Base-by-base conservation (phyloP, 805 yeast genomes). In the Grigorovia humatica region DNA sequence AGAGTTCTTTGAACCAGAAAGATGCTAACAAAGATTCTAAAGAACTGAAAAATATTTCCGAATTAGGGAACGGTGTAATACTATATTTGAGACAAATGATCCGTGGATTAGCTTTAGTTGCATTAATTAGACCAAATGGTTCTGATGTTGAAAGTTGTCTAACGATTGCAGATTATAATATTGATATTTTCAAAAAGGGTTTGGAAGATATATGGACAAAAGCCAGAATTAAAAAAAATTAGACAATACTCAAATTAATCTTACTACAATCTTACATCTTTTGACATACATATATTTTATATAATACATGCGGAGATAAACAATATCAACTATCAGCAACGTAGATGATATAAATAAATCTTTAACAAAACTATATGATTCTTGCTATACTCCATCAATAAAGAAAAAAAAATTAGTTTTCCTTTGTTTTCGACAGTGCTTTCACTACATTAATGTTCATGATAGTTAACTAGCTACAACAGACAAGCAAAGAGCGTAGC, bases 21-120 rank as follows among this genome's bases (percentile, higher is more conserved):
- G 43, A 23, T 3, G 47, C 40, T 2, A 45, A 48, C 32, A 19
- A 47, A 42, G 53, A 50, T 19, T 49, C 55, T 23, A 68, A 70
- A 48, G 80, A 74, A 53, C 67, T 82, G 51, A 80, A 80, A 63
- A 84, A 93, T 51, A 78, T 83, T 5, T 84, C 96, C 18, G 80
- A 77, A 53, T 74, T 93, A 50, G 85, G 85, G 48, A 88, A 87
- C 65, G 97, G 96, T 0, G 77, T 86, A n/a, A 78, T 85, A 30
- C 72, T 91, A 40, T 88, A 89, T 59, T 73, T 93, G 62, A 83
- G 86, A 55, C 95, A 88, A 63, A 88, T 93, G 96, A 85, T 91
- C 50, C 79, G 95, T 55, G 96, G 96, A 0, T 72, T 91, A 55
- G 96, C 97, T 3, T 73, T 93, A 53, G 96, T 91, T 43, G 95